phyloP scores from a whole-genome alignment of 2,329 filamentous ascomycete genomes.

The Aspergillus versicolor region DNA sequence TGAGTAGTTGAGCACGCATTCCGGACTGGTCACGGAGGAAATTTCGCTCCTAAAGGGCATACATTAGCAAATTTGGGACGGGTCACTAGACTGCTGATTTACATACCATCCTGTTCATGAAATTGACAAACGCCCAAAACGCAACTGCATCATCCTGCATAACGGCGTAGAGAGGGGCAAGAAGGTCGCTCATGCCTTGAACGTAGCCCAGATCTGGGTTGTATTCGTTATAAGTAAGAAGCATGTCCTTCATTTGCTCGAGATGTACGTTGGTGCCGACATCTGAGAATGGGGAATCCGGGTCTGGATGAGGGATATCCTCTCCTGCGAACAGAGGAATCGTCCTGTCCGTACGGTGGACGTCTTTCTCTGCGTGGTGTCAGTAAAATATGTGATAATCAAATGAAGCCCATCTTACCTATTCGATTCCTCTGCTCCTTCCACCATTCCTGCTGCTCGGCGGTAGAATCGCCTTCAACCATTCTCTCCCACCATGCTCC shows the following conservation, averaged over 20 bases:
- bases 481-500: conserved; percentile 95
- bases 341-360: conserved; percentile 91
- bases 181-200: conserved; percentile 96
- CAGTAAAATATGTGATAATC: background rate
- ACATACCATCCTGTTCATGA: conserved; percentile 87
- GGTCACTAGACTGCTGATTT: background rate
- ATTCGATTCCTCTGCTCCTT: conserved; percentile 90
- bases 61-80: conserved; percentile 7
- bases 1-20: conserved; percentile 88
- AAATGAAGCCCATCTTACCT: conserved; percentile 58
- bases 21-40: conserved; percentile 94
- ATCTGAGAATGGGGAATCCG: conserved; percentile 89
- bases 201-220: conserved; percentile 95
- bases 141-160: conserved; percentile 96
- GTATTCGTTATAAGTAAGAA: conserved; percentile 97
- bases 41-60: conserved; percentile 67
- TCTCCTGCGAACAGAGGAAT: conserved; percentile 96
- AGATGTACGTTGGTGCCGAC: conserved; percentile 94
- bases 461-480: conserved; percentile 74
- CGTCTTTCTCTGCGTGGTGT: conserved; percentile 79
- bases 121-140: conserved; percentile 93
- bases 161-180: conserved; percentile 94
- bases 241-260: conserved; percentile 99
- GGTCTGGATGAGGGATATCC: conserved; percentile 94
- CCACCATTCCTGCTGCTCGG: conserved; percentile 92